phyloP scores from a whole-genome alignment of 2,329 filamentous ascomycete species.

The Trichoderma citrinoviride region DNA sequence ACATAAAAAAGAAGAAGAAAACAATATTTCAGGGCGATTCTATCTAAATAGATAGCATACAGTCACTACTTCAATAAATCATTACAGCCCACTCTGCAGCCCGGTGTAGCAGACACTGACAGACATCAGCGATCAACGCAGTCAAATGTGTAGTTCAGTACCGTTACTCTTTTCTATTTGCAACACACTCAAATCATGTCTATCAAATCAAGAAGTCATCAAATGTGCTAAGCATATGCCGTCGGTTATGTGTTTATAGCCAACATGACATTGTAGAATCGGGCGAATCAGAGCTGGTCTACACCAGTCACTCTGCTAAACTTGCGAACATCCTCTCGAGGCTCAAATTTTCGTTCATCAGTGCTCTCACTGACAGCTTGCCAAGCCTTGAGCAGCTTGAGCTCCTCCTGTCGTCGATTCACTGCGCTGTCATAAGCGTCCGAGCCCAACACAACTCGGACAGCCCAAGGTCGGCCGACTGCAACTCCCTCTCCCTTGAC shows the following conservation, averaged over 20 bases:
- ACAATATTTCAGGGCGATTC: neutral
- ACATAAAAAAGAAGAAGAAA: neutral
- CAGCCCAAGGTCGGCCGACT: conserved; percentile 27
- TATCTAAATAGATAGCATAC: neutral
- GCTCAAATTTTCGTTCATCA: conserved; percentile 17
- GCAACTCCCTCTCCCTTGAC: conserved; percentile 31
- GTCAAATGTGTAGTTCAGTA: too few species aligned
- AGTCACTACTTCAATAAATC: neutral
- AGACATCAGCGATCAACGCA: neutral
- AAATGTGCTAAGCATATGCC: neutral
- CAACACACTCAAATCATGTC: neutral
- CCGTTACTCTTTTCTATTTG: neutral
- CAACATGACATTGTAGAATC: neutral
- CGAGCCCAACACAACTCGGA: conserved; percentile 33
- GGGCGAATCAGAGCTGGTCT: neutral
- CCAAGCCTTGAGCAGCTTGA: conserved; percentile 27
- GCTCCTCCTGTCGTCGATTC: conserved; percentile 28
- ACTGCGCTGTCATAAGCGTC: conserved; percentile 31
- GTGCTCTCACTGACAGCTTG: conserved; percentile 29
- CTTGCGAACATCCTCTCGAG: conserved; percentile 4
- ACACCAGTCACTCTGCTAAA: neutral
- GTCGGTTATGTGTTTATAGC: neutral
- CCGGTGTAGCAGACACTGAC: neutral
- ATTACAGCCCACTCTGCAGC: neutral
- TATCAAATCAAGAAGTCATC: neutral